Evolutionary conservation across 1,284 basidiomycete genomes (phyloP).

Genomic region (Inonotus hispidus): DNA sequence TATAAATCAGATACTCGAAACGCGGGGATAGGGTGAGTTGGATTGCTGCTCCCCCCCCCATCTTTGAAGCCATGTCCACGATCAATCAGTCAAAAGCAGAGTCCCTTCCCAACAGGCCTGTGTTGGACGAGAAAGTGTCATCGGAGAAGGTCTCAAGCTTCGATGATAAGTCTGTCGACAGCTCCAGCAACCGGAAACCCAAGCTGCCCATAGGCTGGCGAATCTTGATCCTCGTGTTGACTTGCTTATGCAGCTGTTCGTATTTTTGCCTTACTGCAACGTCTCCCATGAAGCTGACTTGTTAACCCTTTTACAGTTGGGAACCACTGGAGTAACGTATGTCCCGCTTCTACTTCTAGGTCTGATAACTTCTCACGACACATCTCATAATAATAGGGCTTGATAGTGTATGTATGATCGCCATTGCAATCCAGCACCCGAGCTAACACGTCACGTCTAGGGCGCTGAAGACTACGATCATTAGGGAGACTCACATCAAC

Average conservation of each 20-base stretch:
- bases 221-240: constrained; percentile 26
- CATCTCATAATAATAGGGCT: constrained; percentile 27
- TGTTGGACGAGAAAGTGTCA: constrained; percentile 11
- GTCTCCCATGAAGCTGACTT: not conserved
- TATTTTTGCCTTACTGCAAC: not conserved
- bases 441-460: constrained; percentile 21
- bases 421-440: not conserved
- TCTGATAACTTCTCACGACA: not conserved
- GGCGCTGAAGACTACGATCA: constrained; percentile 40
- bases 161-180: not conserved
- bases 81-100: not conserved
- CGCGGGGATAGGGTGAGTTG: not conserved
- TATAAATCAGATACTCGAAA: not conserved
- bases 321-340: constrained; percentile 43
- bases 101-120: not conserved
- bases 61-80: not conserved
- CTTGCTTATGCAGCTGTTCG: constrained; percentile 32
- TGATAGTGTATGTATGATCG: constrained; percentile 31
- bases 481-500: constrained; percentile 39
- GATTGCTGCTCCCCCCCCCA: not conserved
- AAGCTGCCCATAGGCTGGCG: constrained; percentile 28
- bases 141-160: constrained; percentile 13
- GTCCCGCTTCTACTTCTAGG: constrained; percentile 11
- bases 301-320: constrained; percentile 30
- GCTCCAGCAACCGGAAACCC: constrained; percentile 14